Base-by-base conservation (phyloP, 306 rosid genomes). In the Begonia loranthoides region DNA sequence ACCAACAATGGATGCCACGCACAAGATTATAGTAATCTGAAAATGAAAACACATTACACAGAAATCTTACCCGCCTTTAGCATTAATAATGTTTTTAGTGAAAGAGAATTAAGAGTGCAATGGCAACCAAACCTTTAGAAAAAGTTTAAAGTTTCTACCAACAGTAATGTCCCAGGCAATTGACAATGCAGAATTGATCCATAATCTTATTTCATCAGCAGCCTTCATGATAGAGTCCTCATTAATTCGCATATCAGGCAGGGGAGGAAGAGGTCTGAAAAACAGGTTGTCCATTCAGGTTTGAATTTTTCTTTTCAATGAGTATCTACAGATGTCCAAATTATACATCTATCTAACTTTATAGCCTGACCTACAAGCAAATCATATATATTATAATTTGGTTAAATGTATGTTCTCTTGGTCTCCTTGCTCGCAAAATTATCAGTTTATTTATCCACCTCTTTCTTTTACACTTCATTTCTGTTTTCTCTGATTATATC, bases 251-350 rank as follows among this genome's bases (percentile, higher is more conserved):
- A 92, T 59, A 78, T 92, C 93, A 28, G 96, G 99, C 36, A 86
- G 77, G 60, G 96, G 99, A 59, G 99, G 99, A 54, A 86, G 81
- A 14, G 99, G 99, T 73, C 99, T 92, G 72, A 15, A 48, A 41
- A 43, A 73, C 55, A 58, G 38, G 61, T 69, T 11, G 47, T n/a
- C 36, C 8, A 28, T 28, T 28, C 36, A 28, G 36, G 36, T 28
- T 4, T 28, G 36, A 28, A 28, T 28, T 28, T 28, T 5, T 28
- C 8, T 28, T 28, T 28, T 7, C 8, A 28, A 28, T 28, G 36
- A 28, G 36, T 28, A 28, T 28, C 36, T 28, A 28, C 36, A 28
- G 36, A 28, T 28, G 36, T 5, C 36, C 36, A 28, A 28, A 28
- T 28, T 28, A 28, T 28, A 28, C 36, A 28, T 28, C 36, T 4